Conservation (phyloP, 1,284 basidiomycete genomes). For the Fomes fomentarius region DNA sequence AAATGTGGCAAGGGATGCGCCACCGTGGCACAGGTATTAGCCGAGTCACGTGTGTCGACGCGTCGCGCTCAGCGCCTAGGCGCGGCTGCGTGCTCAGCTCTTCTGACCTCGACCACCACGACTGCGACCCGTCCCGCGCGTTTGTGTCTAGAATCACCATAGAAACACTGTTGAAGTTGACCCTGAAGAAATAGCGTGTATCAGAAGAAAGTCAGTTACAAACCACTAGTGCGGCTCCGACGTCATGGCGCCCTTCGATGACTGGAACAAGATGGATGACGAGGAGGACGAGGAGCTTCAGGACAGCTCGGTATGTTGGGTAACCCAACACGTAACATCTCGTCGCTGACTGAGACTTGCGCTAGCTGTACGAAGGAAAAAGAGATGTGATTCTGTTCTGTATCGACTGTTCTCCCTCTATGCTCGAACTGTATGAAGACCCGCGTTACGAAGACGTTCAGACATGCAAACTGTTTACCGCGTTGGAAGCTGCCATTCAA, state of each 20-base stretch:
- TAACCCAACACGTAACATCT: too few relatives aligned
- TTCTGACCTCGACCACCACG: neutral
- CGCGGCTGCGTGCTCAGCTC: neutral
- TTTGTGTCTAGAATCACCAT: neutral
- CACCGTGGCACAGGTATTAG: neutral
- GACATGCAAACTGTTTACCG: constrained; percentile 67
- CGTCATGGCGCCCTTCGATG: constrained; percentile 63
- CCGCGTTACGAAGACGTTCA: constrained; percentile 61
- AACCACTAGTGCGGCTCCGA: too few relatives aligned
- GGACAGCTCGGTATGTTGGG: constrained; percentile 65
- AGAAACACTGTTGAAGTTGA: too few relatives aligned
- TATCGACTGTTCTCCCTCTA: constrained; percentile 90
- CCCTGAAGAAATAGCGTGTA: too few relatives aligned
- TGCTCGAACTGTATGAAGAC: constrained; percentile 76
- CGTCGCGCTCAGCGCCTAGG: constrained; percentile 19
- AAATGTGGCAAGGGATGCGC: neutral
- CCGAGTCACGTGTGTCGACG: constrained; percentile 19
- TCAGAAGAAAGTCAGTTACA: neutral
- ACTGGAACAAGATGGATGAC: constrained; percentile 75
- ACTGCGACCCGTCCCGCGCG: neutral
- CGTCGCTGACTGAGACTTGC: too few relatives aligned
- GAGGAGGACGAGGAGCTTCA: constrained; percentile 82
- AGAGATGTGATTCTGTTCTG: constrained; percentile 89
- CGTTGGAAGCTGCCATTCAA: constrained; percentile 82
- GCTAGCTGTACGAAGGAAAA: constrained; percentile 71